Evolutionary conservation across 495 filamentous ascomycete genomes (phyloP), one percentile per base, ranked within the genome.

Genomic region (Aspergillus kassunensis): DNA sequence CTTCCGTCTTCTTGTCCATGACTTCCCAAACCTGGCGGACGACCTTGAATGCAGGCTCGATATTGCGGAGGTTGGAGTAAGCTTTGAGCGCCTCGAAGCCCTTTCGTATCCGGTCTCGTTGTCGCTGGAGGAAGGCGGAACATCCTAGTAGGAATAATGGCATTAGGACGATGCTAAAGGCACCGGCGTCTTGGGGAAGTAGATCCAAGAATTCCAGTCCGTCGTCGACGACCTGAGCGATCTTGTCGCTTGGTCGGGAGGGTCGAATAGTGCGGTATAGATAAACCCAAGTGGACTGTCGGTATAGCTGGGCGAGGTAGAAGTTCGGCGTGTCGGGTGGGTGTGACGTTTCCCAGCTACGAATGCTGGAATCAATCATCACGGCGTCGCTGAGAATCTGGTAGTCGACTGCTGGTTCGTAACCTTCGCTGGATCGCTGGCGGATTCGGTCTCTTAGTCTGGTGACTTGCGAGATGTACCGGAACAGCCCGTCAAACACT

Each of bases 241-340:
- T 84, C 58, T 86, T 84, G 0, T 80, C 75, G 58, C 86, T 82
- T 12, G 81, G 77, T 18, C 77, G 75, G 3, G 87, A 90, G 2
- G 87, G 87, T 51, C 86, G 83, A 56, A 93, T 87, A 1, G 91
- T 95, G 24, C 91, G 83, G 63, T 87, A 87, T 0, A 96, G 77
- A 61, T 96, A 96, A 5, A 95, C 82, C 89, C 89, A 95, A 52
- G 90, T 88, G 58, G 87, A 90, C 64, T 95, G 90, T 37, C 90
- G 83, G 66, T 96, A 96, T 5, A 96, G 79, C 51, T 90, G 81
- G 0, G 84, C 86, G 24, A 90, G 81, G n/a, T 77, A 79, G 62
- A 84, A 87, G 34, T 91, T 87, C 18, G 82, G 78, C 19, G 89
- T 85, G 10, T 87, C 84, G 7, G 77, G 73, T 5, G 83, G 76